phyloP scores from a whole-genome alignment of 2,329 filamentous ascomycete species.

The Trichothecium roseum region DNA sequence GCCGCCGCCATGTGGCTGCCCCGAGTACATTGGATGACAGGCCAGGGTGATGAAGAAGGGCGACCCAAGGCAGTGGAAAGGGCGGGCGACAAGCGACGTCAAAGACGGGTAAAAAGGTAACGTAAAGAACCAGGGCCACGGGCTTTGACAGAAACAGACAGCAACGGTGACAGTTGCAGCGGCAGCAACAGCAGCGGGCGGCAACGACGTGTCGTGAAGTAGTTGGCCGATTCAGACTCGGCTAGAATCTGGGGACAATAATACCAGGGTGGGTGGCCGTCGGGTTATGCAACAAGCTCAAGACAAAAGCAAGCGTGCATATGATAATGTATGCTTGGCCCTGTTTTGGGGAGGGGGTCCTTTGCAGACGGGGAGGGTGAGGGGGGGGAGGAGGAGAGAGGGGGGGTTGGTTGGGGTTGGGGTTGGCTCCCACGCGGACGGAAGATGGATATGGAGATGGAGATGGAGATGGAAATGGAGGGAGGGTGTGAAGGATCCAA shows the following conservation, averaged over 20 bases:
- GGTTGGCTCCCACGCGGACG: background rate
- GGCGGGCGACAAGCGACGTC: conserved; percentile 3
- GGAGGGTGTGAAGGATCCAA: background rate
- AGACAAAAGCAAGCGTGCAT: conserved; percentile 36
- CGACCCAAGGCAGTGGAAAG: conserved; percentile 13
- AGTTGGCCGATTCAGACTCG: conserved; percentile 36
- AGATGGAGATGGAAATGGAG: too few relatives aligned
- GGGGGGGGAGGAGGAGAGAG: conserved; percentile 2
- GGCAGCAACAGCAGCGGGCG: conserved; percentile 25
- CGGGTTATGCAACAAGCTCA: background rate
- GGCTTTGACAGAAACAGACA: too few relatives aligned
- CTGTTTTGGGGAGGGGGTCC: conserved; percentile 1
- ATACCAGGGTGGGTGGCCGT: background rate
- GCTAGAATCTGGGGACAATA: conserved; percentile 27
- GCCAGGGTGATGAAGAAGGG: conserved; percentile 10
- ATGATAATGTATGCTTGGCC: too few relatives aligned
- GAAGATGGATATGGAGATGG: too few relatives aligned
- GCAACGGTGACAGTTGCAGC: conserved; percentile 14
- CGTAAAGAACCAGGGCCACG: conserved; percentile 3
- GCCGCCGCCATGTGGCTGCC: conserved; percentile 61
- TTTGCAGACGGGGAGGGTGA: conserved; percentile 4
- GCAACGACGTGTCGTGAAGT: conserved; percentile 53
- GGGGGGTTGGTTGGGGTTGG: background rate
- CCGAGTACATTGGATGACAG: conserved; percentile 21
- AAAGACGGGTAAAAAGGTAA: background rate